Percentiles rank a stretch among this genome's conserved stretches.
Evolutionary conservation across 441 rosid genomes (phyloP).

Genomic region (Eruca vesicaria): DNA sequence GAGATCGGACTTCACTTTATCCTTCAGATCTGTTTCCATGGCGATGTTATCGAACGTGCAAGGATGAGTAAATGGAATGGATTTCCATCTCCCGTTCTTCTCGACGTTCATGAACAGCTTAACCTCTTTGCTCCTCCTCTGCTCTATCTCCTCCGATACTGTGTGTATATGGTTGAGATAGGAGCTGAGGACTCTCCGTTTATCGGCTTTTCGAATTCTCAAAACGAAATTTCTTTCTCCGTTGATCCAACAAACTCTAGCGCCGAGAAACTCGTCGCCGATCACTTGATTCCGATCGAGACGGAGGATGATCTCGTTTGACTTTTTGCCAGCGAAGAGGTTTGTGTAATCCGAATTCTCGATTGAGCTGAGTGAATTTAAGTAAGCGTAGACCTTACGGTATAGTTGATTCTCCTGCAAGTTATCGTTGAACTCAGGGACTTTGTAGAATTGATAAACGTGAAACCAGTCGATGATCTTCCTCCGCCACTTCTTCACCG

Average conservation of each 20-base stretch:
- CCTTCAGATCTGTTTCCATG: conserved; percentile 75
- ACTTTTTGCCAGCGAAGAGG: conserved; percentile 61
- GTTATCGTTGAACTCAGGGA: conserved; percentile 68
- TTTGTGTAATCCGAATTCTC: conserved; percentile 85
- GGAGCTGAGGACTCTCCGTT: conserved; percentile 72
- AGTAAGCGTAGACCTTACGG: conserved; percentile 49
- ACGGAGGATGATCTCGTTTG: conserved; percentile 65
- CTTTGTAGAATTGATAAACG: conserved; percentile 63
- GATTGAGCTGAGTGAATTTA: conserved; percentile 64
- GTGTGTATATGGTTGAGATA: conserved; percentile 89
- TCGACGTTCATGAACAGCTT: conserved; percentile 60
- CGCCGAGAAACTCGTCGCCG: conserved; percentile 72
- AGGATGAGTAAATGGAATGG: conserved; percentile 62
- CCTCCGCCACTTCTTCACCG: conserved; percentile 55
- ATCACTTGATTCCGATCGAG: conserved; percentile 64
- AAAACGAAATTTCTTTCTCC: conserved; percentile 44
- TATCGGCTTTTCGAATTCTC: conserved; percentile 73
- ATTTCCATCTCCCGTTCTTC: conserved; percentile 58
- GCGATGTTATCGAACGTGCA: conserved; percentile 70
- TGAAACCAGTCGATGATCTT: conserved; percentile 51
- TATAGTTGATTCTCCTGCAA: conserved; percentile 68
- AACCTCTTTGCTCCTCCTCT: conserved; percentile 45
- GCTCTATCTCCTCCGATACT: conserved; percentile 66
- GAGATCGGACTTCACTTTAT: conserved; percentile 74
- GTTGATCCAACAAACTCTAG: conserved; percentile 69